These are phyloP conservation scores for Serendipita vermifera DNA, from an alignment of 768 basidiomycete genomes.

Conservation along the genomic window DNA sequence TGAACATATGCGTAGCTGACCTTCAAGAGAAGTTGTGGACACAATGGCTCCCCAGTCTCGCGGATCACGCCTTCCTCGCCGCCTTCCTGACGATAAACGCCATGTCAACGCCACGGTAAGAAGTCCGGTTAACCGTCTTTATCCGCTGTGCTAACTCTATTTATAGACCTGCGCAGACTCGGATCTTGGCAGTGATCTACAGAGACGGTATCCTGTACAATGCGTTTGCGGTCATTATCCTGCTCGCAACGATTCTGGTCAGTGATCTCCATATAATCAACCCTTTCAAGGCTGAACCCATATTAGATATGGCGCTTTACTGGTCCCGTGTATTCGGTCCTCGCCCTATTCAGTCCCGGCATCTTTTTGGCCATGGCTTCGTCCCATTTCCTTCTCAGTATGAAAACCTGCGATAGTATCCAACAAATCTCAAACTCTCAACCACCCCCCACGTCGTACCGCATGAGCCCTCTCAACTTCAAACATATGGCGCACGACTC, in stretches of 20 bases:
- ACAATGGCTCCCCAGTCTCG: background rate
- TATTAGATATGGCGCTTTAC: background rate
- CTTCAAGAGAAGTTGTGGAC: background rate
- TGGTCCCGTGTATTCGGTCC: background rate
- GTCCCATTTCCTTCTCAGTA: background rate
- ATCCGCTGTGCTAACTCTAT: background rate
- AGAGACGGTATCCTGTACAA: background rate
- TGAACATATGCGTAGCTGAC: background rate
- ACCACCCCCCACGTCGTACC: background rate
- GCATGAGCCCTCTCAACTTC: background rate
- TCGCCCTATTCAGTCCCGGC: background rate
- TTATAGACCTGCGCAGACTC: background rate
- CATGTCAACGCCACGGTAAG: constrained; percentile 1
- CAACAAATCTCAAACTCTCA: background rate
- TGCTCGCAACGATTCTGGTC: background rate
- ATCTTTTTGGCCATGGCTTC: background rate
- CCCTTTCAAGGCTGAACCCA: background rate
- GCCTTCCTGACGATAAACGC: background rate
- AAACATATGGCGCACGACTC: background rate
- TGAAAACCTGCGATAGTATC: background rate
- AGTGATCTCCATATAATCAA: background rate
- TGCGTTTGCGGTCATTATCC: background rate
- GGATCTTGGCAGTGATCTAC: background rate
- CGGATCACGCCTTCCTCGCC: background rate
- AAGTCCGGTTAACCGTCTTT: background rate